These are phyloP conservation scores for Xylaria hypoxylon DNA, from an alignment of 2,329 filamentous ascomycete genomes.

Conservation along the genomic window DNA sequence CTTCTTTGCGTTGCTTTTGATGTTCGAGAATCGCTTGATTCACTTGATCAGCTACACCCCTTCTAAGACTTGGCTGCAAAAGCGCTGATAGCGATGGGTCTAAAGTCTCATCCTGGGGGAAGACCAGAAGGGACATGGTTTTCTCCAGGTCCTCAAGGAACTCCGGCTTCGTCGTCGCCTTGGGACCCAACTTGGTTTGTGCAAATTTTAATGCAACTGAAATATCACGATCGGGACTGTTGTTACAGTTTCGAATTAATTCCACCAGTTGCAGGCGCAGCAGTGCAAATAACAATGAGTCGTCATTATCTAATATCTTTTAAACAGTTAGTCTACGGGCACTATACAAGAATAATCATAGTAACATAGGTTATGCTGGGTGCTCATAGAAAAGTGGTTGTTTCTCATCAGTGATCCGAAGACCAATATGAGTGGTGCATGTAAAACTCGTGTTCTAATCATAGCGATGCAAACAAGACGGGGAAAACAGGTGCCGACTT, in stretches of 20 bases:
- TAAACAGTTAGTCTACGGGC: conserved; percentile 37
- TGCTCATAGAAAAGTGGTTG: conserved; percentile 79
- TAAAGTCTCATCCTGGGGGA: conserved; percentile 80
- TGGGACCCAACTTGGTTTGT: conserved; percentile 84
- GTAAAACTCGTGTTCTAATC: conserved; percentile 92
- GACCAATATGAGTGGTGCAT: conserved; percentile 99
- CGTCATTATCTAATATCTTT: conserved; percentile 88
- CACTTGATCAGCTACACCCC: conserved; percentile 85
- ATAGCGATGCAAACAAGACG: conserved; percentile 62
- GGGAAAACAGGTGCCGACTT: conserved; percentile 55
- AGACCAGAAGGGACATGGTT: conserved; percentile 93
- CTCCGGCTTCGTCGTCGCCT: conserved; percentile 81
- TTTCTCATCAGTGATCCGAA: conserved; percentile 91
- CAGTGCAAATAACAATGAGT: conserved; percentile 87
- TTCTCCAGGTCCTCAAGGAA: conserved; percentile 90
- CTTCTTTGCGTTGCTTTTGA: conserved; percentile 79
- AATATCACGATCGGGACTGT: conserved; percentile 76
- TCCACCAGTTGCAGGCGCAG: conserved; percentile 93
- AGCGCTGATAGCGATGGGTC: conserved; percentile 80
- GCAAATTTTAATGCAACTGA: conserved; percentile 86
- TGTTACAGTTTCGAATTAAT: conserved; percentile 82
- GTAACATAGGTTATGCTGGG: conserved; percentile 25
- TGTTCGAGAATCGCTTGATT: conserved; percentile 87
- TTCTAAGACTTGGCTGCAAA: conserved; percentile 81
- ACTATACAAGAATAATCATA: background rate